Conservation (phyloP, 352 stramenopile genomes). For the Globisporangium canariense region DNA sequence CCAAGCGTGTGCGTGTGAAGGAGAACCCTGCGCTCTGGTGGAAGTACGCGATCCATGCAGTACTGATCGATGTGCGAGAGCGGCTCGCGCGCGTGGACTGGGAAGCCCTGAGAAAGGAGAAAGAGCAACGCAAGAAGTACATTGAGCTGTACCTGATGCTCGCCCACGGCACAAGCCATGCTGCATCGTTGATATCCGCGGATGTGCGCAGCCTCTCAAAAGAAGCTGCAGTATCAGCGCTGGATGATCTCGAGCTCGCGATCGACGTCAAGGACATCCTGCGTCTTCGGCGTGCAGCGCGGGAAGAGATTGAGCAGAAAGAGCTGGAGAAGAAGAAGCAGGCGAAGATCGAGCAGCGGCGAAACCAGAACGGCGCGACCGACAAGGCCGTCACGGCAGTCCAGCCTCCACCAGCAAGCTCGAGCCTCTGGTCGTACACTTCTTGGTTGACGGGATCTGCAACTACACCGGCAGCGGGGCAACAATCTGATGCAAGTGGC, state of each 20-base stretch:
- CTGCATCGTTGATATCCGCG: conserved; percentile 33
- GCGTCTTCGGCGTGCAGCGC: conserved; percentile 44
- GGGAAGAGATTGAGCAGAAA: conserved; percentile 35
- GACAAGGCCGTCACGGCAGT: conserved; percentile 11
- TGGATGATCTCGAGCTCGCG: conserved; percentile 67
- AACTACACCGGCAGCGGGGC: neutral
- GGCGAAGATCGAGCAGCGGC: conserved; percentile 26
- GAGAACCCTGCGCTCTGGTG: conserved; percentile 65
- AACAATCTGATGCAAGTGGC: neutral
- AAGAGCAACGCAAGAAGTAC: conserved; percentile 43
- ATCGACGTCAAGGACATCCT: conserved; percentile 76
- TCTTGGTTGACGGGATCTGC: conserved; percentile 46
- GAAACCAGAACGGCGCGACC: conserved; percentile 9
- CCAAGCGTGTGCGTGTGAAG: conserved; percentile 34
- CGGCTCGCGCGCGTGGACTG: conserved; percentile 69
- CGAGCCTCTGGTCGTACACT: conserved; percentile 68
- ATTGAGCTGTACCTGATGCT: conserved; percentile 53
- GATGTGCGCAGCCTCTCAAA: conserved; percentile 43
- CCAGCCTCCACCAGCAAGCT: conserved; percentile 31
- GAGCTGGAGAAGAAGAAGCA: conserved; percentile 34
- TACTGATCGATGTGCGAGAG: conserved; percentile 71
- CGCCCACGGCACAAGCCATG: conserved; percentile 21
- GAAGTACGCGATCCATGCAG: conserved; percentile 69
- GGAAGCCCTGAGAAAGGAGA: conserved; percentile 37
- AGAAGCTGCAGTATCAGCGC: conserved; percentile 36